Evolutionary conservation across 106 monocot genomes (phyloP).

Genomic region (Allium sativum): DNA sequence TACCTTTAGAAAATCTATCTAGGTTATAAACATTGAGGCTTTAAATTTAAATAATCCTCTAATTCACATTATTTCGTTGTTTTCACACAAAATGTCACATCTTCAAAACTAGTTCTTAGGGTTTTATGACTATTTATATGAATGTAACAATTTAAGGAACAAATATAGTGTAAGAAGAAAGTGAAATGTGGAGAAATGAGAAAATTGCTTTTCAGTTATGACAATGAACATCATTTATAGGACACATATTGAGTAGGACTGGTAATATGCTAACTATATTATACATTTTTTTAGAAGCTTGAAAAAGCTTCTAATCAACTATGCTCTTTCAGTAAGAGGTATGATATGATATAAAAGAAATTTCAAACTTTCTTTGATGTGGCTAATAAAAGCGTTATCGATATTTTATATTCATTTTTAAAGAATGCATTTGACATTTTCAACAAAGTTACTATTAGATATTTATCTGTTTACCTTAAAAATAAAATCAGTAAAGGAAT

Average conservation of each 20-base stretch:
- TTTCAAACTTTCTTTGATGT: conserved; percentile 98
- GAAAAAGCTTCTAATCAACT: neutral
- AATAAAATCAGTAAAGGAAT: no score
- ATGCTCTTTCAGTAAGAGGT: conserved; percentile 63
- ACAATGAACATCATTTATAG: conserved; percentile 88
- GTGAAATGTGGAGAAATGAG: conserved; percentile 88
- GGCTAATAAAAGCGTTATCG: conserved; percentile 80
- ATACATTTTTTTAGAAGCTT: neutral
- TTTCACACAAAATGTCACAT: no score
- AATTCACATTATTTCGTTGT: no score
- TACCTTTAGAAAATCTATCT: conserved; percentile 97
- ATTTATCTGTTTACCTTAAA: neutral
- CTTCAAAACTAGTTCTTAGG: no score
- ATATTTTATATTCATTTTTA: no score
- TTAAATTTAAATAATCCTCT: neutral
- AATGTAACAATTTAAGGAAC: conserved; percentile 99
- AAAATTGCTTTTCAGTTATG: conserved; percentile 95
- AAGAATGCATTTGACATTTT: no score
- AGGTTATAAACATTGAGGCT: conserved; percentile 46
- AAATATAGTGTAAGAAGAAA: conserved; percentile 72
- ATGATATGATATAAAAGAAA: conserved; percentile 97
- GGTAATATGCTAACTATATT: conserved; percentile 24
- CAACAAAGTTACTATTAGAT: no score
- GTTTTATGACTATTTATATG: conserved; percentile 34
- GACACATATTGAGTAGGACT: conserved; percentile 96